Evolutionary conservation across 139 green algal species (phyloP).

Genomic region (Picochlorum sp.): DNA sequence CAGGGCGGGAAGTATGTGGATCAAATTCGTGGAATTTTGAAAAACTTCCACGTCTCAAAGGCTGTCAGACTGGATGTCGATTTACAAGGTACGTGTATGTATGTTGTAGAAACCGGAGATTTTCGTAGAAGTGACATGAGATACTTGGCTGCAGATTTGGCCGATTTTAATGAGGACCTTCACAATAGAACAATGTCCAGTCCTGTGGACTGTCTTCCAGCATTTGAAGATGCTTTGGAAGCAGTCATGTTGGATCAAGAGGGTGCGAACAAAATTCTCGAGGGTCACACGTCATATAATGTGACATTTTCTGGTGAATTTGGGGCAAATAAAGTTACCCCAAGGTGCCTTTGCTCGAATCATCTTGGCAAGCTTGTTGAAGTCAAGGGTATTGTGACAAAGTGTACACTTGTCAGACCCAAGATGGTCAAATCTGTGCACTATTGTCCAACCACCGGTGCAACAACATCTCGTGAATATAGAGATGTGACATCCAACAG

Average conservation of each 20-base stretch:
- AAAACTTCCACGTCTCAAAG: slow-evolving; percentile 13
- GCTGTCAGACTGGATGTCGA: slow-evolving; percentile 34
- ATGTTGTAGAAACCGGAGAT: too few relatives aligned
- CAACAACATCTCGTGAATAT: slow-evolving; percentile 73
- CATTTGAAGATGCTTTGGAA: slow-evolving; percentile 81
- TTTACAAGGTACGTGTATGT: slow-evolving; percentile 28
- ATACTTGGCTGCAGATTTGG: slow-evolving; percentile 44
- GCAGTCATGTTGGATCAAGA: slow-evolving; percentile 46
- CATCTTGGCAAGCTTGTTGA: slow-evolving; percentile 78
- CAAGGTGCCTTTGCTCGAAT: slow-evolving; percentile 63
- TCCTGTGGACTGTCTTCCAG: slow-evolving; percentile 66
- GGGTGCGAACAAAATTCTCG: slow-evolving; percentile 14
- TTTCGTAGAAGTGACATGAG: not conserved
- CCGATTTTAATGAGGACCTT: slow-evolving; percentile 64
- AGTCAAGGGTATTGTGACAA: slow-evolving; percentile 95
- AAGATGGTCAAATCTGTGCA: slow-evolving; percentile 86
- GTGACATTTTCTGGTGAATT: slow-evolving; percentile 87
- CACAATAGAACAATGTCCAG: slow-evolving; percentile 53
- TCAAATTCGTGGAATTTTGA: slow-evolving; percentile 45
- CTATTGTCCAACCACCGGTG: slow-evolving; percentile 70
- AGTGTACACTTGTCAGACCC: slow-evolving; percentile 75
- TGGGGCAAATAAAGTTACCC: slow-evolving; percentile 74
- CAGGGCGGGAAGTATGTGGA: slow-evolving; percentile 45
- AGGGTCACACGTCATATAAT: slow-evolving; percentile 36
- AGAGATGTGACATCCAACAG: slow-evolving; percentile 77